phyloP scores from a whole-genome alignment of 2,329 filamentous ascomycete species.

The Diaporthe batatas region DNA sequence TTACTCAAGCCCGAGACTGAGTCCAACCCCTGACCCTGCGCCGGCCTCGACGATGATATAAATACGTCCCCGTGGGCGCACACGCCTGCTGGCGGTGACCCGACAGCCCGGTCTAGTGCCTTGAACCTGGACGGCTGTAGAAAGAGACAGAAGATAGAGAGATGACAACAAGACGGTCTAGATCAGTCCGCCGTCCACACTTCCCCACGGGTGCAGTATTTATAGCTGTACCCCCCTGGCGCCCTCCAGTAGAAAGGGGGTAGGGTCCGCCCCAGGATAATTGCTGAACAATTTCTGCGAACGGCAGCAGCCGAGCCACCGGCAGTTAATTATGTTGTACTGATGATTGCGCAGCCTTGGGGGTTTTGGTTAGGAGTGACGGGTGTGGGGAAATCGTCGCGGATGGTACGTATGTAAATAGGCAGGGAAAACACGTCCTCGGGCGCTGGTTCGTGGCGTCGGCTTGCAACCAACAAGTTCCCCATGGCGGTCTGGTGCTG shows the following conservation, averaged over 20 bases:
- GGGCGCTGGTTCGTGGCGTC: not conserved
- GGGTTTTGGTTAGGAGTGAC: not conserved
- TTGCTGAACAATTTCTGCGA: not conserved
- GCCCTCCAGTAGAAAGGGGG: not conserved
- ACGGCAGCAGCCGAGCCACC: conserved; percentile 19
- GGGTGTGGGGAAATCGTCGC: conserved; percentile 3
- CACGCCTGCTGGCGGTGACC: not conserved
- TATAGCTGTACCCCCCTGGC: not conserved
- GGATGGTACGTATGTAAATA: not conserved
- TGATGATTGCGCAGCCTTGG: conserved; percentile 4
- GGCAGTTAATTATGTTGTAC: conserved; percentile 5
- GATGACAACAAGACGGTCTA: not conserved
- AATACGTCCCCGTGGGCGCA: conserved; percentile 17
- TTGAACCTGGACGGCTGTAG: conserved; percentile 5
- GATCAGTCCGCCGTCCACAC: conserved; percentile 12
- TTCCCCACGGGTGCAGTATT: not conserved
- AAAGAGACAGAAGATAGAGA: not conserved
- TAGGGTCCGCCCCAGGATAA: not conserved
- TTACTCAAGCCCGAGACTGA: not conserved
- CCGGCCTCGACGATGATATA: conserved; percentile 4
- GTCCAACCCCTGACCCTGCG: conserved; percentile 9
- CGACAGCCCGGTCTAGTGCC: conserved; percentile 13
- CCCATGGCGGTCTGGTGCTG: not conserved
- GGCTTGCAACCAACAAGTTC: not conserved
- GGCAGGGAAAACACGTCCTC: not conserved